Evolutionary conservation across 257 asterid genomes (phyloP), one percentile per base, ranked within the genome.

Genomic region (Solanum bukasovii): DNA sequence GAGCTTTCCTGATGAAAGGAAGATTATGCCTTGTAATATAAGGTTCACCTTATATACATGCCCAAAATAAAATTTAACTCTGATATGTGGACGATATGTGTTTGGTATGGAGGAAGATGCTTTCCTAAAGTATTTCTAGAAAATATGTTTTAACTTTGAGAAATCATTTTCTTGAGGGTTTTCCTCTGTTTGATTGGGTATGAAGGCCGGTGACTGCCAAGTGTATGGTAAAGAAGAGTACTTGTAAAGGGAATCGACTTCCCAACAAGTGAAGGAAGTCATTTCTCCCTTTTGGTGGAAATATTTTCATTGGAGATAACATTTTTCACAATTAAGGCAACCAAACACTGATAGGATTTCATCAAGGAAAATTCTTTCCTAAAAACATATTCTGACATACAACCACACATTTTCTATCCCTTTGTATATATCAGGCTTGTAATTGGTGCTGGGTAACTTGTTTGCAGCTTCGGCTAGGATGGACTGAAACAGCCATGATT

Each of bases 401-500:
- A 27, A 25, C 14, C 38, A 44, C 5, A 79, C 12, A 25, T 14
- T 6, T 4, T 27, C 18, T 31, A 5, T 46, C 27, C 68, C 85
- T 14, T 81, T 81, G 23, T 14, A 29, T 46, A 81, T 46, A 46
- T 46, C 37, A 5, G 42, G 16, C 70, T 18, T 81, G 85, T 46
- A 29, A 29, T 84, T 88, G 89, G 87, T 85, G 86, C 25, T 74
- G 38, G 85, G 68, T 46, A 20, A 81, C 70, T 18, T 81, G 85
- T 81, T 25, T 86, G 88, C 97, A 97, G 99, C 85, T 82, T 87
- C 93, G 91, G 88, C 87, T 94, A 87, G 99, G 99, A 88, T 97
- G 99, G 99, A 93, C 90, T 87, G 98, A 97, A 87, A 93, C 95
- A 9, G 96, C 99, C 31, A 93, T 96, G 98, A 91, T 96, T 84